Base-by-base conservation (phyloP, 2,329 filamentous ascomycete genomes). In the Beauveria asiatica region DNA sequence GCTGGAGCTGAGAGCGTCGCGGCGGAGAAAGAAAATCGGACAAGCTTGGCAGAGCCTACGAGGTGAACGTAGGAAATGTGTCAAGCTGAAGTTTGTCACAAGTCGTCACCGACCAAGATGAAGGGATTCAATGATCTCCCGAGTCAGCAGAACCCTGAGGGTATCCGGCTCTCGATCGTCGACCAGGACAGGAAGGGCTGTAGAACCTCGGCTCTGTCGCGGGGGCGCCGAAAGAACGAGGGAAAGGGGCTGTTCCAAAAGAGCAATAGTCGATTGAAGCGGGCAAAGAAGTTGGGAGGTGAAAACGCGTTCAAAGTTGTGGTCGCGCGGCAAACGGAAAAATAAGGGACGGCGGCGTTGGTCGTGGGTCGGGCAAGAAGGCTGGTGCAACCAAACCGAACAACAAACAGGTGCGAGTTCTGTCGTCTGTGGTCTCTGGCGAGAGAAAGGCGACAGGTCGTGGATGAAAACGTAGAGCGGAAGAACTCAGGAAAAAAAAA, bases 21-120 rank as follows among this genome's bases (percentile, higher is more conserved):
- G 21, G 67, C 64, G 61, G 67, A 66, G 67, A 70, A 67, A 65
- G 66, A 64, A 69, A 67, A 52, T 60, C 42, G 50, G 25, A 51
- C 41, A 53, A 42, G 42, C 41, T 45, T 39, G 55, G 39, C 21
- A 57, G 33, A 54, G 27, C 50, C 54, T 48, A 58, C 49, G 54
- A 6, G 48, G 13, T 59, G 17, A 37, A 21, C 48, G 56, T 59
- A 52, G 48, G 56, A 23, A 48, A 39, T 50, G 21, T 57, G 23
- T 27, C 55, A 50, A 57, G 55, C 30, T 21, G 8, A 42, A 21
- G 19, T 23, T 51, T 45, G 48, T 59, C 56, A 59, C 56, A 11
- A 41, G 48, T 59, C 48, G 46, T 59, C 39, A 48, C 56, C 56
- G 56, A 59, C 48, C 37, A 52, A 52, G 46, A 57, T 37, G 39